Base-by-base conservation (phyloP, 352 stramenopile species). In the Achlya hypogyna region DNA sequence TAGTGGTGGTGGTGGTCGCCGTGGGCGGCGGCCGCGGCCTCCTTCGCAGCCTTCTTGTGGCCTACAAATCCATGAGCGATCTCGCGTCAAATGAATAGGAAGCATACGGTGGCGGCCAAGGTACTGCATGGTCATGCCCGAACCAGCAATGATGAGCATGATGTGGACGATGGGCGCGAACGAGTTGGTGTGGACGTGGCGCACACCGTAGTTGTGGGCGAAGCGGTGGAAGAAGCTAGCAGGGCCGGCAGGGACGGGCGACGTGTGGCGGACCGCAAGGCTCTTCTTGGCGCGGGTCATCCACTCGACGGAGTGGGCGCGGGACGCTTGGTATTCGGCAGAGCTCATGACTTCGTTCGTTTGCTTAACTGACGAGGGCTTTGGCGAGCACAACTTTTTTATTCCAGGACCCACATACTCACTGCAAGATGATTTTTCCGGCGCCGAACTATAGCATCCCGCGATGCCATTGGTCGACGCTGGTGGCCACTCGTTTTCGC, bases 111-210 rank as follows among this genome's bases (percentile, higher is more conserved):
- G 54, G 38, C 54, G 54, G 25, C 54, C 54, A 9, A 64, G 47
- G 23, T 64, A 64, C 14, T 25, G 12, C 32, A 47, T 52, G 54
- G 54, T 64, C 20, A 64, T 64, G 22, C 54, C 54, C n/a, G 54
- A 51, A 12, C 12, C 38, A 16, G 12, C 54, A 29, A 64, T 25
- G 29, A 64, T 51, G 23, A 64, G 54, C 18, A 64, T 23, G 35
- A 64, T 64, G 35, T 64, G 54, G 23, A 64, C 54, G 22, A 64
- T 25, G 40, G 54, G 54, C 22, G 54, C 54, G 18, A 64, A 25
- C 32, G 54, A 52, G 54, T 64, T 64, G 54, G 54, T 64, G 54
- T 64, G 54, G 16, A 64, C 54, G 34, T 64, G 54, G 38, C 54
- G 54, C 22, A 31, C 31, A 28, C 54, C 54, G 54, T 64, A 64